Base-by-base conservation (phyloP, 345 rosid genomes). In the Alliaria petiolata region DNA sequence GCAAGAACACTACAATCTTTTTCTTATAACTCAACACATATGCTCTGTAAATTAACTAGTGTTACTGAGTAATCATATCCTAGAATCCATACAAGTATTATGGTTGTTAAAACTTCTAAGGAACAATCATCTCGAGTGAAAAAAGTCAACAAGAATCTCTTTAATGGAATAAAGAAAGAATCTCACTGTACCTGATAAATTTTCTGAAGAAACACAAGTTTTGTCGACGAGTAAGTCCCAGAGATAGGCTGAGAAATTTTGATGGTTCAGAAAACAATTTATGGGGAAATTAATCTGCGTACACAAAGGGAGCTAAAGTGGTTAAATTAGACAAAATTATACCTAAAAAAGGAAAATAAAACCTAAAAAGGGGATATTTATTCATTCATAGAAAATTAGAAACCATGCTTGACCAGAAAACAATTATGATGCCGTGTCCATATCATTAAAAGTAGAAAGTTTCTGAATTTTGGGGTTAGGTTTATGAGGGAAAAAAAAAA, bases 351-450 rank as follows among this genome's bases (percentile, higher is more conserved):
- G 38, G 55, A 44, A 36, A 52, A 54, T 12, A 26, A 8, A 13
- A 53, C 44, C 28, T 10, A 52, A 50, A 53, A 42, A 34, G 2
- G 39, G 36, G 19, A 7, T 26, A 16, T 9, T 25, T 45, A 25
- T 44, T 72, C 77, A 46, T 72, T 72, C 34, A 64, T 31, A 64
- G 3, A n/a, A n/a, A n/a, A n/a, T n/a, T n/a, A n/a, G n/a, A 25
- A 54, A 39, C 46, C 64, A 55, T 22, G 70, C 76, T 55, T 72
- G 76, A 72, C 76, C 46, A 70, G 63, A n/a, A 36, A 54, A 16
- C 11, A 20, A 71, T 52, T 33, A 71, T 52, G 51, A 52, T 71
- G 54, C 38, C 28, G 16, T 25, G 66, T 58, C n/a, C 33, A 50
- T 17, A 28, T 28, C 34, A 50, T 30, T 40, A 28, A 51, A 40